phyloP scores from a whole-genome alignment of 257 asterid genomes.

The Plantago major region DNA sequence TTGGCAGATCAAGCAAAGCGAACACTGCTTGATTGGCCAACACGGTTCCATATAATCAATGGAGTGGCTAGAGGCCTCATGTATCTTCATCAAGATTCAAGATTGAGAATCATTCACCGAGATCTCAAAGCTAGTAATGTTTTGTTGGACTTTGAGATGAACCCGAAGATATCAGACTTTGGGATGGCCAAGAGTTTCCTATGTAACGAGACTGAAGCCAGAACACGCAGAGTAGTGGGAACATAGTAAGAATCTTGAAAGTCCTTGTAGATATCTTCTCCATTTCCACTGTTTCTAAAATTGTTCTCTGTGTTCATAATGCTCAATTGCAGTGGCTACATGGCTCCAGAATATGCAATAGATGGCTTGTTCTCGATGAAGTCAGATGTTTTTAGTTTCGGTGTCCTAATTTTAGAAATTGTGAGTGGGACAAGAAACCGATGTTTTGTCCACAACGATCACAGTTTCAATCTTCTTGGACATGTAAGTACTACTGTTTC shows the following conservation, averaged over 20 bases:
- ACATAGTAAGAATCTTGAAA: neutral
- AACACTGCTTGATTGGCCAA: neutral
- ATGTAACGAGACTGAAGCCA: neutral
- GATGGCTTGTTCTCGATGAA: too few relatives aligned
- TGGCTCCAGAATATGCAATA: too few relatives aligned
- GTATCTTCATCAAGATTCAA: neutral
- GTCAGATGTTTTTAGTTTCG: conserved; percentile 6
- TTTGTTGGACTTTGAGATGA: neutral
- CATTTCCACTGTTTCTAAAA: too few relatives aligned
- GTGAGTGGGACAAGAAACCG: neutral
- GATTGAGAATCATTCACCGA: too few relatives aligned
- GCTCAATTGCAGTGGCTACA: neutral
- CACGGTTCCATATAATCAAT: neutral
- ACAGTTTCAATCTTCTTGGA: conserved; percentile 12
- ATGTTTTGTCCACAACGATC: neutral
- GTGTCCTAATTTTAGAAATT: conserved; percentile 8
- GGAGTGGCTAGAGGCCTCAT: conserved; percentile 5
- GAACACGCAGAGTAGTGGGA: neutral
- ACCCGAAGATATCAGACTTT: conserved; percentile 2
- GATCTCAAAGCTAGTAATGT: too few relatives aligned
- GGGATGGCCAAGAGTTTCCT: neutral
- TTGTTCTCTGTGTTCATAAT: too few relatives aligned
- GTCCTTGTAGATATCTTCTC: too few relatives aligned
- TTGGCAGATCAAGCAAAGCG: neutral
- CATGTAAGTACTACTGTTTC: conserved; percentile 3